Conservation (phyloP, 169 alveolate species). For the Plasmodium malariae region DNA sequence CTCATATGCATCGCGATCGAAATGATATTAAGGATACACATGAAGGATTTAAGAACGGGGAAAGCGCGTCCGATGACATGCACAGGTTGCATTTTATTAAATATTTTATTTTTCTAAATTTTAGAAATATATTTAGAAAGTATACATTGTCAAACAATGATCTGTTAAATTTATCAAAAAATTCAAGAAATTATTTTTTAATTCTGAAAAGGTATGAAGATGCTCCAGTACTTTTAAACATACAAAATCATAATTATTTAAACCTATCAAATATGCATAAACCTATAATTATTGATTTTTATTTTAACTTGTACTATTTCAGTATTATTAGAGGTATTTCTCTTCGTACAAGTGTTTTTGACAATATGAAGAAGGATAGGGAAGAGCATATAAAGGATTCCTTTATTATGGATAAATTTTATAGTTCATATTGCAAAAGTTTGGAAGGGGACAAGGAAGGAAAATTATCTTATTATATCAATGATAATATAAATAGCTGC, state of each 20-base stretch:
- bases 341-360: background rate
- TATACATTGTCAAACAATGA: constrained; percentile 67
- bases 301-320: constrained; percentile 30
- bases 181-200: constrained; percentile 47
- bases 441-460: too few relatives aligned
- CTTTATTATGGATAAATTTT: too few relatives aligned
- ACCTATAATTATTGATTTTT: constrained; percentile 27
- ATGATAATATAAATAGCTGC: too few relatives aligned
- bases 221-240: constrained; percentile 32
- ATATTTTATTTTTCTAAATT: constrained; percentile 64
- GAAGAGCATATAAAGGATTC: too few relatives aligned
- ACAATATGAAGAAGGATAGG: too few relatives aligned
- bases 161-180: constrained; percentile 34
- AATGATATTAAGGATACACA: too few relatives aligned
- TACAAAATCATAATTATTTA: constrained; percentile 26
- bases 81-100: constrained; percentile 64
- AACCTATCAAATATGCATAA: constrained; percentile 41
- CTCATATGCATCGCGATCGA: too few relatives aligned
- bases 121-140: constrained; percentile 32
- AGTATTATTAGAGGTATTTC: constrained; percentile 14
- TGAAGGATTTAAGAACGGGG: background rate
- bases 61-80: constrained; percentile 14
- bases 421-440: too few relatives aligned
- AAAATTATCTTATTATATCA: too few relatives aligned
- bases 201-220: constrained; percentile 74